Conservation (phyloP, 257 asterid genomes). For the Jaltomata sinuosa region DNA sequence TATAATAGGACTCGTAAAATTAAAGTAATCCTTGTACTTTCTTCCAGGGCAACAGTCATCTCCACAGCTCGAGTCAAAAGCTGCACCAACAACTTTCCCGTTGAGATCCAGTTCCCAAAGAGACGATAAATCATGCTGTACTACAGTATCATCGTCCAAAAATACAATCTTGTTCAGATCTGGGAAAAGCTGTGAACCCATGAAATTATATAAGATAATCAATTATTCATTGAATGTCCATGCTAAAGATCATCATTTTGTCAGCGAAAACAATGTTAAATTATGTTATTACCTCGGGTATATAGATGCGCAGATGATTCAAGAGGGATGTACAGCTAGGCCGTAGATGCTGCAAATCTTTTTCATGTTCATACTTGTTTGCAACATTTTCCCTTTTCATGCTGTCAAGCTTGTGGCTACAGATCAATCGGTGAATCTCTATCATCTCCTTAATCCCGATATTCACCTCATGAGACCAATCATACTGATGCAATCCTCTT, state of each 20-base stretch:
- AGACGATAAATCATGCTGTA: slow-evolving; percentile 67
- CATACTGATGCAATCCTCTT: slow-evolving; percentile 81
- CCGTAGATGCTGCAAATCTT: slow-evolving; percentile 40
- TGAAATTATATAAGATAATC: slow-evolving; percentile 20
- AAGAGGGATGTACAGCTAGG: slow-evolving; percentile 67
- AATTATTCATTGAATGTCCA: slow-evolving; percentile 9
- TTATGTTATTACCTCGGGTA: slow-evolving; percentile 66
- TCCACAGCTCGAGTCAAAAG: slow-evolving; percentile 58
- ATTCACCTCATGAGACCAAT: slow-evolving; percentile 70
- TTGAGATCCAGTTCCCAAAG: slow-evolving; percentile 81
- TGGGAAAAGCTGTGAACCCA: slow-evolving; percentile 70
- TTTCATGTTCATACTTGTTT: slow-evolving; percentile 27
- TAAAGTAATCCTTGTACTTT: slow-evolving; percentile 57
- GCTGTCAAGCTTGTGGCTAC: slow-evolving; percentile 34
- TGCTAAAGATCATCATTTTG: slow-evolving; percentile 9
- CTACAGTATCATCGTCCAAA: slow-evolving; percentile 81
- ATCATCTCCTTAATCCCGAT: slow-evolving; percentile 56
- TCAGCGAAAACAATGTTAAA: slow-evolving; percentile 6
- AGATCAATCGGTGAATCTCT: slow-evolving; percentile 62
- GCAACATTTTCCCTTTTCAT: slow-evolving; percentile 32
- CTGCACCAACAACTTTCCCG: slow-evolving; percentile 82
- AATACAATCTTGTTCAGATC: slow-evolving; percentile 62
- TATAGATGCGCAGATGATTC: slow-evolving; percentile 72
- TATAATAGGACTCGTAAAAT: slow-evolving; percentile 52
- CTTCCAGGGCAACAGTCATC: slow-evolving; percentile 58